Evolutionary conservation across 164 flowering plant species (phyloP).

Genomic region (Liquidambar formosana): DNA sequence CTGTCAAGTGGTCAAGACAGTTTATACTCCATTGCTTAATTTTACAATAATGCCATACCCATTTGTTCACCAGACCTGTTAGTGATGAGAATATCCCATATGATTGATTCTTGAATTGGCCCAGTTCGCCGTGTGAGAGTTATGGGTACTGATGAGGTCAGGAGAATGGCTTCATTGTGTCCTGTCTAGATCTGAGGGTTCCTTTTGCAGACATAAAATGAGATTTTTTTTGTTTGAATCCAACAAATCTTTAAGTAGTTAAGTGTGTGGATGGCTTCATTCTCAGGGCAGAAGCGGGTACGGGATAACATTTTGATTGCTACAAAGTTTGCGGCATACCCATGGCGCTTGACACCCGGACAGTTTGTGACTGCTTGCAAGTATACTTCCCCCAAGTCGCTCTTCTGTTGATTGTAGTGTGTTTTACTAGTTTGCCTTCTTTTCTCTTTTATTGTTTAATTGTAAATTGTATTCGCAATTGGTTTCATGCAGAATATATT

Average conservation of each 20-base stretch:
- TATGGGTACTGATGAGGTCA: not conserved
- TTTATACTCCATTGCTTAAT: not conserved
- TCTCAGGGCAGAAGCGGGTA: slow-evolving; percentile 46
- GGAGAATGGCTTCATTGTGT: not conserved
- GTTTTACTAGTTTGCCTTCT: not conserved
- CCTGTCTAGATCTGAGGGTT: not conserved
- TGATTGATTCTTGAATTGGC: not conserved
- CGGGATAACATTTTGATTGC: slow-evolving; percentile 74
- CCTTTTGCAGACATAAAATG: not conserved
- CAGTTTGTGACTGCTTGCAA: slow-evolving; percentile 94
- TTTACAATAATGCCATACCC: not conserved
- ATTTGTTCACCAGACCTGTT: not conserved
- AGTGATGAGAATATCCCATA: not conserved
- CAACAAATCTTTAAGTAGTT: not conserved
- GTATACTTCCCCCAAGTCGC: slow-evolving; percentile 35
- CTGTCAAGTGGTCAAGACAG: no score
- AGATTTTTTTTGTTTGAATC: not conserved
- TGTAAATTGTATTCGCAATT: no score
- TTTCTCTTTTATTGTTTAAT: no score
- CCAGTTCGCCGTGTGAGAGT: not conserved
- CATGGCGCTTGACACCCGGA: slow-evolving; percentile 89
- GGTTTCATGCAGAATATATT: no score
- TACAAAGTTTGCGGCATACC: slow-evolving; percentile 96
- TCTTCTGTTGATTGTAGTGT: not conserved
- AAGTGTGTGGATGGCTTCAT: slow-evolving; percentile 1